Percentiles rank a stretch among this genome's conserved stretches.
Evolutionary conservation across 495 filamentous ascomycete species (phyloP).

Genomic region (Neurospora africana): DNA sequence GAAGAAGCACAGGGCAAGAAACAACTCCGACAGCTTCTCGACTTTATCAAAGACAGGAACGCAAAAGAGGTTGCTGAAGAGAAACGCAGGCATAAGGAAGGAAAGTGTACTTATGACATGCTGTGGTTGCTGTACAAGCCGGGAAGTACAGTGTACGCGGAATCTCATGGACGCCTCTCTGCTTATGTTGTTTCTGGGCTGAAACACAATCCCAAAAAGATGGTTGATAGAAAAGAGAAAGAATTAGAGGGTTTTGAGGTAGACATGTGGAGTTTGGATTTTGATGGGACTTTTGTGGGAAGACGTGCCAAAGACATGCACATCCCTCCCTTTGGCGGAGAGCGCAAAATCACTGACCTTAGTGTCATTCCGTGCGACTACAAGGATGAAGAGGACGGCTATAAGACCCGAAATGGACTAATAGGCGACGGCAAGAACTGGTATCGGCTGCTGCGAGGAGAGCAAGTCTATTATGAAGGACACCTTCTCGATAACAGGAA

Average conservation of each 20-base stretch:
- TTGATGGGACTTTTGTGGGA: background rate
- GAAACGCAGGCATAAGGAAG: accelerated
- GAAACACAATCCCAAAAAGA: no score
- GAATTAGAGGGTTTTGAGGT: no score
- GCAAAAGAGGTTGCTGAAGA: background rate
- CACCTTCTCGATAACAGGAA: background rate
- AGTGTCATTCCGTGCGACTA: background rate
- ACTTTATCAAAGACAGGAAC: no score
- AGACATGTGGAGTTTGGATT: background rate
- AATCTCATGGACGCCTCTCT: background rate
- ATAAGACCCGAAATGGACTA: background rate
- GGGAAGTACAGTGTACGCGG: background rate
- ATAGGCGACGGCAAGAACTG: background rate
- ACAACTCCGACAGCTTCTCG: no score
- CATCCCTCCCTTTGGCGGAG: background rate
- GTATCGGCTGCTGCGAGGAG: background rate
- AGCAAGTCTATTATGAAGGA: background rate
- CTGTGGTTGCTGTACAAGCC: background rate
- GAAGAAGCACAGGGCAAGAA: no score
- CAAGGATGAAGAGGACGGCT: background rate
- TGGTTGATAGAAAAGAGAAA: no score
- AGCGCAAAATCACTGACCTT: background rate
- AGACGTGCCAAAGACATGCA: accelerated
- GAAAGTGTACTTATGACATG: background rate
- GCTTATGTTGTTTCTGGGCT: background rate